A percentile compares a stretch with the other conserved stretches of the same genome.
Conservation (phyloP, 2,329 filamentous ascomycete genomes). For the Leptodontidium sp. region DNA sequence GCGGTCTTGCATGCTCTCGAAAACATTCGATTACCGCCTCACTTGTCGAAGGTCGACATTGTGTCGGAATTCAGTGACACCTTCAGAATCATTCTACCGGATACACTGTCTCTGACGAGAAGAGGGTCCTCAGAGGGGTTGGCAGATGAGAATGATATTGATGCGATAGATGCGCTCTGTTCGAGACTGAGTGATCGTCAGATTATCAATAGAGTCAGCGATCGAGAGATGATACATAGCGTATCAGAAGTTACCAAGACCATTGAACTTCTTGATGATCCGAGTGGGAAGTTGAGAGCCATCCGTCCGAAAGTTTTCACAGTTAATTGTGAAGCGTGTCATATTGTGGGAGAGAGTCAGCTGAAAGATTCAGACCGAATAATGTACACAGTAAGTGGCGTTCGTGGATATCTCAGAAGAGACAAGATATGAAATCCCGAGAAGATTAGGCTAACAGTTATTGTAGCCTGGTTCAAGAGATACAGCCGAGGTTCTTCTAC, state of each 20-base stretch:
- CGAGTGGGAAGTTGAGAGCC: constrained; percentile 44
- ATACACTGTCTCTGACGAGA: constrained; percentile 47
- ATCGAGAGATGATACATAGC: constrained; percentile 49
- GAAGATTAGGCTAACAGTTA: background rate
- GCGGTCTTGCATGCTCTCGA: constrained; percentile 50
- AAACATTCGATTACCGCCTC: constrained; percentile 47
- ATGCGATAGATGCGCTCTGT: constrained; percentile 50
- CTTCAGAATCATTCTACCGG: constrained; percentile 51
- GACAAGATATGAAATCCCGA: too few relatives aligned
- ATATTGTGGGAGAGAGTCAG: constrained; percentile 50
- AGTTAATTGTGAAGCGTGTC: constrained; percentile 49
- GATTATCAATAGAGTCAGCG: constrained; percentile 51
- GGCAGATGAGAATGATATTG: constrained; percentile 48
- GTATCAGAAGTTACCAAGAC: constrained; percentile 49
- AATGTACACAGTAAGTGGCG: constrained; percentile 44
- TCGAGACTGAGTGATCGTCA: constrained; percentile 48
- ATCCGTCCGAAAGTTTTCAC: constrained; percentile 48
- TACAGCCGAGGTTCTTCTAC: constrained; percentile 36
- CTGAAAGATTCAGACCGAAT: constrained; percentile 43
- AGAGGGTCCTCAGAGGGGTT: constrained; percentile 40
- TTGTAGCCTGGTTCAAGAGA: background rate
- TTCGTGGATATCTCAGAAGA: background rate
- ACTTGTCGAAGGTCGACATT: constrained; percentile 49
- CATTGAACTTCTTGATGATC: constrained; percentile 49
- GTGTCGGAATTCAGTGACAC: constrained; percentile 48